Evolutionary conservation across 306 rosid species (phyloP).

Genomic region (Macrotyloma uniflorum): DNA sequence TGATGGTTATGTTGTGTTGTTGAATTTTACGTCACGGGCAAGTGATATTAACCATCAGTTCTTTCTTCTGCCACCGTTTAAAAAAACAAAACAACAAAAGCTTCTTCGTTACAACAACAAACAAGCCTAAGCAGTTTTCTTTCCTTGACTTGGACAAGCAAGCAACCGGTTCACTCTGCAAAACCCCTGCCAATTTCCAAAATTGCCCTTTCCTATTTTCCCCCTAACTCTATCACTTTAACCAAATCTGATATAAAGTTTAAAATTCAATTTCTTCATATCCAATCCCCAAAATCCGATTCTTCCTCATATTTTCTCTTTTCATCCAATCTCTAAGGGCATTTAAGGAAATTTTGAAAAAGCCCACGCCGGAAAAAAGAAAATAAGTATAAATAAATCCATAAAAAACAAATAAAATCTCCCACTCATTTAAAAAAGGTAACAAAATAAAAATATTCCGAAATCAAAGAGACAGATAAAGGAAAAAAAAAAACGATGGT

Average conservation of each 20-base stretch:
- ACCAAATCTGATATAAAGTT: not conserved
- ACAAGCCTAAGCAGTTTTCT: constrained; percentile 58
- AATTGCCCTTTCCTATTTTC: constrained; percentile 40
- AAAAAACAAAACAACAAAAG: not conserved
- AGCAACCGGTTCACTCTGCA: constrained; percentile 58
- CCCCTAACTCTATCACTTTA: not conserved
- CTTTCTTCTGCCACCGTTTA: not conserved
- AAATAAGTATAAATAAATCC: constrained; percentile 26
- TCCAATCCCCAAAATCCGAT: constrained; percentile 21
- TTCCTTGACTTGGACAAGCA: constrained; percentile 70
- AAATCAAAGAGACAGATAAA: constrained; percentile 10
- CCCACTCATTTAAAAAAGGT: constrained; percentile 32
- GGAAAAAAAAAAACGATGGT: not conserved
- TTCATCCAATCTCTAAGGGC: constrained; percentile 37
- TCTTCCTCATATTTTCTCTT: not conserved
- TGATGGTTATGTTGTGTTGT: constrained; percentile 6
- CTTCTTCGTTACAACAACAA: constrained; percentile 33
- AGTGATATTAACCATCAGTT: constrained; percentile 41
- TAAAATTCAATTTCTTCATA: not conserved
- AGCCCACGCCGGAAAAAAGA: not conserved
- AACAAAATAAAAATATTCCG: constrained; percentile 21
- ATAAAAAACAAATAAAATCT: constrained; percentile 37
- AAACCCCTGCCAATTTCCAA: constrained; percentile 33
- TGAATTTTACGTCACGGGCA: constrained; percentile 32
- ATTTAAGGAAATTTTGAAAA: constrained; percentile 32